These are phyloP conservation scores for Ceratobasidium sp. DNA, from an alignment of 1,284 basidiomycete species.

Conservation along the genomic window DNA sequence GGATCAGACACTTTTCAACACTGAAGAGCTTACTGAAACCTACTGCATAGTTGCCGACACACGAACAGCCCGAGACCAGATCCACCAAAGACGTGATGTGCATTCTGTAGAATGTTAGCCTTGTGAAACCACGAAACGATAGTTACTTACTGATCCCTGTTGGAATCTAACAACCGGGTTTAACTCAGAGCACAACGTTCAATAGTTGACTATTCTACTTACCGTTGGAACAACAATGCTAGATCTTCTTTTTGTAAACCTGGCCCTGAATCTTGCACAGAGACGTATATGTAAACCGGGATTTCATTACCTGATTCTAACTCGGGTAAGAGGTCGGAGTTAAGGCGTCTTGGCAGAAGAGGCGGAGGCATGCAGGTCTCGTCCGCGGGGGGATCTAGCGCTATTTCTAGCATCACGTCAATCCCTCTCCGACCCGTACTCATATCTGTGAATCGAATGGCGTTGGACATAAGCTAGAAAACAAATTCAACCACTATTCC, in stretches of 20 bases:
- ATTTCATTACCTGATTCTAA: slow-evolving; percentile 14
- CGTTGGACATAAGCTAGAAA: slow-evolving; percentile 33
- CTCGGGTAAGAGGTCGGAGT: slow-evolving; percentile 1
- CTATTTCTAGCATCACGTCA: slow-evolving; percentile 48
- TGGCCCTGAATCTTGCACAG: slow-evolving; percentile 50
- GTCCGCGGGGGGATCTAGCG: slow-evolving; percentile 45
- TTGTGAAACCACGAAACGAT: neutral
- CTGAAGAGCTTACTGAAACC: neutral
- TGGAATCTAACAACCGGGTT: slow-evolving; percentile 47
- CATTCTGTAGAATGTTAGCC: slow-evolving; percentile 29
- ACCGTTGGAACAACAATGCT: slow-evolving; percentile 47
- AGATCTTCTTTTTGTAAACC: slow-evolving; percentile 50
- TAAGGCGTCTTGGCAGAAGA: neutral
- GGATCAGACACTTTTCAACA: neutral
- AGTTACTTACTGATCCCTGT: slow-evolving; percentile 47
- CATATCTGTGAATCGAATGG: slow-evolving; percentile 46
- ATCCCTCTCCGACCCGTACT: slow-evolving; percentile 46
- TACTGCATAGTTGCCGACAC: slow-evolving; percentile 49
- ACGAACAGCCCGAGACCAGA: slow-evolving; percentile 51
- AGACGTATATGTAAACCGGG: slow-evolving; percentile 48
- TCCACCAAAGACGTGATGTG: slow-evolving; percentile 50
- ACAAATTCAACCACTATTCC: neutral
- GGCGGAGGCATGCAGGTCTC: slow-evolving; percentile 26
- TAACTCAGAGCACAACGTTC: neutral
- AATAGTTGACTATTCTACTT: slow-evolving; percentile 16